Base-by-base conservation (phyloP, 2,329 filamentous ascomycete genomes). In the Emmonsia crescens region DNA sequence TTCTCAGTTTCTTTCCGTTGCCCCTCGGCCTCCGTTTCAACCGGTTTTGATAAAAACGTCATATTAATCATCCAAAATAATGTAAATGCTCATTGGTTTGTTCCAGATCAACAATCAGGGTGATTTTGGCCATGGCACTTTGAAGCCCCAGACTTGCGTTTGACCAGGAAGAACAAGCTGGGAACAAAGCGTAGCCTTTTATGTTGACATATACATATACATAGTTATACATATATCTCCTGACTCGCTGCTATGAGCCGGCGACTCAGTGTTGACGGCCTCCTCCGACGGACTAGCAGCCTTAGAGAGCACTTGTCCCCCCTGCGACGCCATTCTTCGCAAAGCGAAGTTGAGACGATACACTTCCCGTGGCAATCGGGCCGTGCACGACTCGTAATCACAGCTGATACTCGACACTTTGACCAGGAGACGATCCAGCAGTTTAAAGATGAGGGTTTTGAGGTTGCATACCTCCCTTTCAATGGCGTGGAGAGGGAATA, bases 401-500 rank as follows among this genome's bases (percentile, higher is more conserved):
- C 64, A 6, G 62, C 61, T 6, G 61, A 63, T 40, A 58, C 57
- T 4, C 10, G 48, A 1, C 54, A 61, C 14, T 62, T 65, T 36
- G 63, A 66, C 24, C 60, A 55, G 19, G 49, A 44, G 14, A 62
- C 60, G 24, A 44, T 64, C 33, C 60, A 61, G 33, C 16, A 59
- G 6, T 65, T 65, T 44, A 64, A 49, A 51, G 65, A 83, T 46
- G 85, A 87, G 69, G 85, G 84, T 1, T 87, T 86, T 68, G 74
- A 79, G 21, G 78, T 84, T 2, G 74, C 77, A 31, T 87, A 87
- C 67, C 70, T 86, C 0, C 80, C 83, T 6, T 79, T 81, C 44
- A 78, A 80, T 19, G 79, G 80, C 21, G 71, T 74, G 19, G 72
- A 83, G 44, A 80, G 83, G 64, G 75, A 78, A 16, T 78, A 82